Conservation (phyloP, 2,329 filamentous ascomycete species). For the Didymella keratinophila region DNA sequence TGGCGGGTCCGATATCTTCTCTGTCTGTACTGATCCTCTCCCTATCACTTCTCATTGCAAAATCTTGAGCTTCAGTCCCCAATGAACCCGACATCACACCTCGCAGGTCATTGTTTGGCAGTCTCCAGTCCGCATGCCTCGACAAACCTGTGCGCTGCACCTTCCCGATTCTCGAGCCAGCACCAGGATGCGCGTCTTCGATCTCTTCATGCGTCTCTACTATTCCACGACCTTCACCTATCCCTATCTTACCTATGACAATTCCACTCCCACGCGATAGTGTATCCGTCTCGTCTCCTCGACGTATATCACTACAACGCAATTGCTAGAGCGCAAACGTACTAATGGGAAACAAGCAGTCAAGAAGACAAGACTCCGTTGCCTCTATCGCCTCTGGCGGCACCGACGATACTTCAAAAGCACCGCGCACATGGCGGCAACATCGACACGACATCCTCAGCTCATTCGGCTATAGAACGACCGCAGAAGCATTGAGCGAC, state of each 20-base stretch:
- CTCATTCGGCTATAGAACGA: constrained; percentile 20
- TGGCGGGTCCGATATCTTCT: no score
- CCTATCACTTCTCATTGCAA: no score
- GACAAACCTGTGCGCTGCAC: neutral
- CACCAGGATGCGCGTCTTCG: no score
- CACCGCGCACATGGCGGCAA: constrained; percentile 3
- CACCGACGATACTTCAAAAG: neutral
- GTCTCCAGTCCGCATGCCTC: neutral
- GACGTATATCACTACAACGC: no score
- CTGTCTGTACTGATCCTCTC: no score
- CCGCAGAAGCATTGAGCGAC: neutral
- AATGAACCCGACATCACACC: neutral
- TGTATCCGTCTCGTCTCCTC: no score
- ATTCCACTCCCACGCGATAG: no score
- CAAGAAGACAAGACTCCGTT: neutral
- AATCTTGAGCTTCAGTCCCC: no score
- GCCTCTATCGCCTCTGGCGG: neutral
- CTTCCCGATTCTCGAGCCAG: neutral
- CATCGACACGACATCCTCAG: constrained; percentile 23
- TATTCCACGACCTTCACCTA: neutral
- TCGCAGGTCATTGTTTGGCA: neutral
- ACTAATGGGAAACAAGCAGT: neutral
- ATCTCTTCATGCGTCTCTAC: no score
- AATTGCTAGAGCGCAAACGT: neutral
- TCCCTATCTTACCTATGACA: neutral